Base-by-base conservation (phyloP, 768 basidiomycete species). In the Coprinopsis sp. region DNA sequence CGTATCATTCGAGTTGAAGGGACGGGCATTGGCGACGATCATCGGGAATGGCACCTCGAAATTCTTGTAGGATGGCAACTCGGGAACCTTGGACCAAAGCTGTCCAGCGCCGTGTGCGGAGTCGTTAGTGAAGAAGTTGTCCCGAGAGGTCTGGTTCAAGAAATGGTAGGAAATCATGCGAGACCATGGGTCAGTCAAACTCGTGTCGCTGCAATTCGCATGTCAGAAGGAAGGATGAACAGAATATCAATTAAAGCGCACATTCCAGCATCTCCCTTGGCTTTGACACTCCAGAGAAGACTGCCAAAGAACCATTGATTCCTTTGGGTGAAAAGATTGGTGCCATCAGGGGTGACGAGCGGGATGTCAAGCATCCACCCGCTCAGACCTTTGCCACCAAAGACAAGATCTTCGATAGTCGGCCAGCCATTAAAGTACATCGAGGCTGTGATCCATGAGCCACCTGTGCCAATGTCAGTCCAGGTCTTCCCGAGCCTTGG, bases 91-190 rank as follows among this genome's bases (percentile, higher is more conserved):
- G 2, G 82, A 84, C 78, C 82, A 82, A 8, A 84, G 70, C 46
- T 82, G 75, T 4, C 84, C 85, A n/a, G 83, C 80, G n/a, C 84
- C 84, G 51, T 88, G 85, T 6, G 71, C 67, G 1, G 76, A 67
- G 33, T 71, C 60, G 37, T 81, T 77, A 2, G 76, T 76, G 61
- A 79, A 83, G 55, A 86, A 81, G 55, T 85, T 81, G 8, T 44
- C 47, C 13, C 71, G 65, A 5, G 71, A 68, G 0, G 85, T 88
- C 42, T 79, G 76, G 56, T 81, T 86, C 48, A 84, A 64, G 54
- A 88, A 88, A 59, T 90, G 87, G 52, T 84, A 83, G 1, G 82
- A 74, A 27, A 89, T 72, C 59, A 81, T 76, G 1, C 83, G 77
- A 0, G 74, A 60, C 76, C 81, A 87, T 5, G 79, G 65, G 56